Evolutionary conservation across 164 flowering plant species (phyloP), one percentile per base, ranked within the genome.

Genomic region (Houttuynia cordata): DNA sequence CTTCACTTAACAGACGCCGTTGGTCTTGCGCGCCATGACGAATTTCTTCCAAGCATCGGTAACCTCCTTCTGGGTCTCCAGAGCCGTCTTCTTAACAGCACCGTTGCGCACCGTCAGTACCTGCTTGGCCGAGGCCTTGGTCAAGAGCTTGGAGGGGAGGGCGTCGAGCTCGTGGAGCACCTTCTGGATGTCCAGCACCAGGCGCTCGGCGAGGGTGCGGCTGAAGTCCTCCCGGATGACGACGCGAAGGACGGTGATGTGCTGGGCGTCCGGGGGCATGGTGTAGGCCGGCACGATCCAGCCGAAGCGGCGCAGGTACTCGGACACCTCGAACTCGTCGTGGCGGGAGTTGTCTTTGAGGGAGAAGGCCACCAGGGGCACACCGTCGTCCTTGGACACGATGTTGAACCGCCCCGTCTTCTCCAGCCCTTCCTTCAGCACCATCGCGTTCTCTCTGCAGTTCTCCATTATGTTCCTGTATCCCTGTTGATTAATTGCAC

Each of bases 141-240:
- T 45, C 49, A 45, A 17, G 49, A 66, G 0, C 3, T 39, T 42
- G 19, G 66, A 67, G 47, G 76, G 79, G 0, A 60, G 63, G 3
- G 51, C 17, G 1, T 81, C 88, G 24, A 80, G 13, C 62, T 78
- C 83, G 58, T 73, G 60, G 59, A 83, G 8, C 5, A 83, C 84
- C 56, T 76, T 79, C 50, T 64, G 63, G 12, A 83, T 64, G 63
- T 85, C 74, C 0, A 59, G 3, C 9, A 81, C 20, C 1, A 85
- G 85, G 10, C 86, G 73, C 61, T 76, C 84, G 0, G 78, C 84
- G 61, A 85, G 69, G 63, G 68, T 61, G n/a, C 86, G 70, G 72
- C 79, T 78, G 73, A 85, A 85, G 42, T 85, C 91, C 71, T 85
- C 91, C 24, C 91, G 70, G 47, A 85, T 63, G 50, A 85, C 91